Percentiles rank a stretch among this genome's conserved stretches.
These are phyloP conservation scores for Flaveria robusta DNA, from an alignment of 129 eudicot genomes.

Conservation along the genomic window DNA sequence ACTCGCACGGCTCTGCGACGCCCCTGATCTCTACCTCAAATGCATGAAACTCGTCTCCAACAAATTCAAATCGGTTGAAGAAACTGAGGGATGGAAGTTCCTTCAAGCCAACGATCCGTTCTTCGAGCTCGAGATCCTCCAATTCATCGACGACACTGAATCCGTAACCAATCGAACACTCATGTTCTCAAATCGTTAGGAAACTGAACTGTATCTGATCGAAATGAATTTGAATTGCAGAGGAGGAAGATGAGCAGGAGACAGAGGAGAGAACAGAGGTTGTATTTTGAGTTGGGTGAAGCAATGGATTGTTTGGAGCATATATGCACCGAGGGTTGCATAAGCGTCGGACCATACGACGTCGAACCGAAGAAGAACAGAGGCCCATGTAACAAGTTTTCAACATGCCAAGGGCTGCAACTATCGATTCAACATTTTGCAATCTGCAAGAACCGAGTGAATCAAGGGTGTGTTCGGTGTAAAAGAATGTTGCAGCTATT, in stretches of 20 bases:
- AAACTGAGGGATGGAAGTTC: conserved; percentile 91
- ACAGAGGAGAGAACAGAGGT: conserved; percentile 61
- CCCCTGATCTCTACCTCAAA: conserved; percentile 85
- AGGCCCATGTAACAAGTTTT: conserved; percentile 72
- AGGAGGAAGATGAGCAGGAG: conserved; percentile 66
- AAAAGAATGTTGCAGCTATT: conserved; percentile 93
- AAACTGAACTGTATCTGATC: background rate
- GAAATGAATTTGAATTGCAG: conserved; percentile 35
- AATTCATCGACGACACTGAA: conserved; percentile 88
- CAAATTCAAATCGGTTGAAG: conserved; percentile 62
- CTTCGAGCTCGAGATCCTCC: conserved; percentile 84
- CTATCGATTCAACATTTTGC: conserved; percentile 76
- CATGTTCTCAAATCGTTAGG: too few species aligned
- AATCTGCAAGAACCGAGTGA: conserved; percentile 65
- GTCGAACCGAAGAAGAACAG: conserved; percentile 51
- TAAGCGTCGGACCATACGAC: conserved; percentile 74
- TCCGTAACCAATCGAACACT: conserved; percentile 32
- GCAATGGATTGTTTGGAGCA: conserved; percentile 97
- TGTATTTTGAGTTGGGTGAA: conserved; percentile 79
- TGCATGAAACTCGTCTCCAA: conserved; percentile 64
- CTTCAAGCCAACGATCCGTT: conserved; percentile 73
- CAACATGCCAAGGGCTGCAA: conserved; percentile 81
- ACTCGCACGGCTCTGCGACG: conserved; percentile 82
- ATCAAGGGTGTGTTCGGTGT: conserved; percentile 78
- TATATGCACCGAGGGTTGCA: conserved; percentile 91